Evolutionary conservation across 208 protist genomes (phyloP).

Genomic region (Leishmania major): DNA sequence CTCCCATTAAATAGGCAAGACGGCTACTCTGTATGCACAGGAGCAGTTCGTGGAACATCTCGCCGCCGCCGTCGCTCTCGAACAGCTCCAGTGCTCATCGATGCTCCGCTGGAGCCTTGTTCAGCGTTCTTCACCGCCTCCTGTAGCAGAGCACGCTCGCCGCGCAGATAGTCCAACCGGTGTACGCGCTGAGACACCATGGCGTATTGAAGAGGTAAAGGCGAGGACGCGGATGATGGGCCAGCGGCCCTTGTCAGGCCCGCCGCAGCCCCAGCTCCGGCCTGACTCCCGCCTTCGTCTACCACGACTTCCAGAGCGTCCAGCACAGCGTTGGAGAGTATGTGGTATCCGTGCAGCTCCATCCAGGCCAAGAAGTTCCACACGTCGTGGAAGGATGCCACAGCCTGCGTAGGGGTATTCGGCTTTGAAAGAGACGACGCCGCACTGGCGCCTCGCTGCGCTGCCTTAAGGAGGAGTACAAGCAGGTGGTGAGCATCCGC

Average conservation of each 20-base stretch:
- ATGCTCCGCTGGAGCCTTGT: neutral
- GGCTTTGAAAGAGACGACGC: neutral
- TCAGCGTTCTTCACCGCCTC: conserved; percentile 7
- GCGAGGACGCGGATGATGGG: neutral
- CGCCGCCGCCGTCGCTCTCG: neutral
- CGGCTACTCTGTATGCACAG: conserved; percentile 2
- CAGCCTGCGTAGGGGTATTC: neutral
- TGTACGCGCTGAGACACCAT: conserved; percentile 31
- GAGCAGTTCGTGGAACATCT: conserved; percentile 10
- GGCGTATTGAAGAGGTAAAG: conserved; percentile 13
- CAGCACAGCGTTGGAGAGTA: conserved; percentile 47
- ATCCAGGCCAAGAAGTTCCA: conserved; percentile 76
- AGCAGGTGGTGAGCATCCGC: conserved; percentile 18
- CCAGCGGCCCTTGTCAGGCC: neutral
- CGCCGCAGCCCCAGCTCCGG: neutral
- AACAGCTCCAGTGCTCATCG: neutral
- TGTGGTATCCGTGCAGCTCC: conserved; percentile 57
- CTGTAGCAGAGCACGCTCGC: conserved; percentile 28
- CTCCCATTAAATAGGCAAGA: neutral
- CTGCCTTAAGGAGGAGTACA: conserved; percentile 21
- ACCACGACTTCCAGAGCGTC: conserved; percentile 36
- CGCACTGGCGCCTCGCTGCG: conserved; percentile 10
- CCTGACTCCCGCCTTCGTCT: conserved; percentile 23
- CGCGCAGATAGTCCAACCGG: conserved; percentile 47
- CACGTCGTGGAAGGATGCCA: conserved; percentile 33